Percentiles rank a stretch among this genome's conserved stretches.
Evolutionary conservation across 805 yeast species (phyloP).

Genomic region (Schwanniomyces pseudopolymorphus): DNA sequence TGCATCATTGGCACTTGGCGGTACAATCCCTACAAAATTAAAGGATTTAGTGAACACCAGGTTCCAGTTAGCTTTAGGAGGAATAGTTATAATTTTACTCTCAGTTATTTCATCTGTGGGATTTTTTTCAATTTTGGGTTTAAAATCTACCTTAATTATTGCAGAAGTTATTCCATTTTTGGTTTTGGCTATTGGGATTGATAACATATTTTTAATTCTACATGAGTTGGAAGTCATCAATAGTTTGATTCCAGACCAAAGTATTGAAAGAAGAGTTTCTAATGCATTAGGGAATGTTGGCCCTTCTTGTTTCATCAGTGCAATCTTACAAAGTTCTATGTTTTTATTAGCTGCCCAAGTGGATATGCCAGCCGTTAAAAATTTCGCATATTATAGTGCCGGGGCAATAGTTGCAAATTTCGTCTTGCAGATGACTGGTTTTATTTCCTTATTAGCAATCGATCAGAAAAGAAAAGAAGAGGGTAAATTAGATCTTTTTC

Average conservation of each 20-base stretch:
- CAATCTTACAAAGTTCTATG: slow-evolving; percentile 75
- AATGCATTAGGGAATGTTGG: slow-evolving; percentile 73
- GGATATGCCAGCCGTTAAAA: slow-evolving; percentile 93
- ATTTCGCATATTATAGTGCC: slow-evolving; percentile 89
- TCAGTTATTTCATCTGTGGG: slow-evolving; percentile 87
- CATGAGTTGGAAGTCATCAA: slow-evolving; percentile 69
- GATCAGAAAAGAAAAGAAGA: slow-evolving; percentile 64
- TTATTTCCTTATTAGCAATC: slow-evolving; percentile 66
- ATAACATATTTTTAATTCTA: slow-evolving; percentile 82
- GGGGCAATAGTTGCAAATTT: slow-evolving; percentile 81
- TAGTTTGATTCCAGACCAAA: slow-evolving; percentile 34
- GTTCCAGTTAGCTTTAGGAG: slow-evolving; percentile 77
- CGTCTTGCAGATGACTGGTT: slow-evolving; percentile 74
- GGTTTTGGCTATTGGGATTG: slow-evolving; percentile 94
- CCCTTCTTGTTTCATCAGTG: slow-evolving; percentile 80
- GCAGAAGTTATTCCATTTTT: slow-evolving; percentile 96
- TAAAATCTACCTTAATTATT: slow-evolving; percentile 85
- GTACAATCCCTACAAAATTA: slow-evolving; percentile 46
- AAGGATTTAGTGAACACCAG: slow-evolving; percentile 51
- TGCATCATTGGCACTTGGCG: slow-evolving; percentile 78
- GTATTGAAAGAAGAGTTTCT: slow-evolving; percentile 59
- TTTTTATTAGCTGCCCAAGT: slow-evolving; percentile 78
- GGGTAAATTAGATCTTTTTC: slow-evolving; percentile 59
- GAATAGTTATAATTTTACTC: slow-evolving; percentile 74
- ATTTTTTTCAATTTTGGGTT: slow-evolving; percentile 67